Evolutionary conservation across 495 filamentous ascomycete species (phyloP).

Genomic region (Aspergillus campestris): DNA sequence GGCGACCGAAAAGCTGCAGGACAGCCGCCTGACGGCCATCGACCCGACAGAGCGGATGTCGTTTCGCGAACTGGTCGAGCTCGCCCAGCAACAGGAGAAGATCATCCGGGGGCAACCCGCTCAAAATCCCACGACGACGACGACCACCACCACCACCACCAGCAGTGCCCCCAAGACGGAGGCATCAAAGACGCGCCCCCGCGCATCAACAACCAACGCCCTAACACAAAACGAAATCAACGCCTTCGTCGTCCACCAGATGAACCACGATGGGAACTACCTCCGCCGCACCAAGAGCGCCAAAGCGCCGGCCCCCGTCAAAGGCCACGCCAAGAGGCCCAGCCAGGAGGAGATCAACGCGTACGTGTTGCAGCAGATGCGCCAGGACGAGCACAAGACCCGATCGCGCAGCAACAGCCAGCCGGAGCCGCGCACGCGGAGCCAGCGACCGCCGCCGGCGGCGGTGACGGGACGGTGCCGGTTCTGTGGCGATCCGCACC

Average conservation of each 20-base stretch:
- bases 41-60: conserved; percentile 12
- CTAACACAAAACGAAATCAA: conserved; percentile 22
- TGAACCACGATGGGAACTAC: conserved; percentile 7
- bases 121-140: too few relatives aligned
- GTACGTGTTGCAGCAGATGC: conserved; percentile 25
- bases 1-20: conserved; percentile 19
- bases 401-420: conserved; percentile 16
- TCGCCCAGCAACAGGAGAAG: conserved; percentile 18
- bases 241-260: conserved; percentile 18
- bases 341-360: conserved; percentile 29
- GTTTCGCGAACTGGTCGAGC: conserved; percentile 16
- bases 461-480: conserved; percentile 7
- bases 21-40: conserved; percentile 14
- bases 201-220: background rate
- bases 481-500: conserved; percentile 16
- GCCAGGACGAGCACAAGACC: conserved; percentile 15
- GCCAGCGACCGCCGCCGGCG: conserved; percentile 3
- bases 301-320: background rate
- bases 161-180: too few relatives aligned
- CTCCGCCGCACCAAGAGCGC: conserved; percentile 1
- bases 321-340: conserved; percentile 16
- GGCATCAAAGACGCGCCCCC: background rate
- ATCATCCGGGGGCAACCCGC: background rate
- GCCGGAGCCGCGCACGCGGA: conserved; percentile 7
- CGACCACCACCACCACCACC: too few relatives aligned